phyloP scores from a whole-genome alignment of 139 green algal genomes.

The Diplosphaera chodatii region DNA sequence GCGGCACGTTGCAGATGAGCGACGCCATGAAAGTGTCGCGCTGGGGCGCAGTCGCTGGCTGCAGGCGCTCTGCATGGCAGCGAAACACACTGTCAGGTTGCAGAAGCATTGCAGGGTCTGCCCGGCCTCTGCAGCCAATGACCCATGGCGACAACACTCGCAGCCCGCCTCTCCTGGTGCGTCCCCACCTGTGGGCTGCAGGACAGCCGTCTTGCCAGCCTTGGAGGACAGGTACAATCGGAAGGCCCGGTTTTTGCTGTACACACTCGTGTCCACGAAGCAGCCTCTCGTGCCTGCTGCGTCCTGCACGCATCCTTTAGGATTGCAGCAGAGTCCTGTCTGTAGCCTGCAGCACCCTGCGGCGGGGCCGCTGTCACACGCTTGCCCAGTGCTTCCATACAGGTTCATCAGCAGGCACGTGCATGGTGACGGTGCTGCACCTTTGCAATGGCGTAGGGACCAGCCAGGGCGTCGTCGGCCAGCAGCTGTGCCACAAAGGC shows the following conservation, averaged over 20 bases:
- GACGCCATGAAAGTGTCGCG: conserved; percentile 20
- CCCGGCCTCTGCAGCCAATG: too few relatives aligned
- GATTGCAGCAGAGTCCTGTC: too few relatives aligned
- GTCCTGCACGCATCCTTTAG: conserved; percentile 8
- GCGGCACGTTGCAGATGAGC: conserved; percentile 27
- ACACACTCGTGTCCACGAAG: conserved; percentile 64
- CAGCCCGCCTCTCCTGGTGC: too few relatives aligned
- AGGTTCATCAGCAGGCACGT: too few relatives aligned
- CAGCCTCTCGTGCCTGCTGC: not conserved
- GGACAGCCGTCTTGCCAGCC: conserved; percentile 38
- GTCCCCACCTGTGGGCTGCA: conserved; percentile 26
- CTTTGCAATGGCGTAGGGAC: conserved; percentile 15
- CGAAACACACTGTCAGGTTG: too few relatives aligned
- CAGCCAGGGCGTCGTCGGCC: not conserved
- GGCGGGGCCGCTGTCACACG: too few relatives aligned
- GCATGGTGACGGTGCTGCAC: too few relatives aligned
- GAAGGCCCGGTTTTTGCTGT: conserved; percentile 72
- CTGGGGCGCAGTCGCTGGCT: not conserved
- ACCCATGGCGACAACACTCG: too few relatives aligned
- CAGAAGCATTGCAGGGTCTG: too few relatives aligned
- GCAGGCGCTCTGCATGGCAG: conserved; percentile 8
- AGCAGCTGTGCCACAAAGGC: conserved; percentile 33
- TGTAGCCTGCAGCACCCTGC: too few relatives aligned
- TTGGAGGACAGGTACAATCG: conserved; percentile 58
- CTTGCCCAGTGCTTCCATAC: too few relatives aligned